These are phyloP conservation scores for Beauveria rudraprayagi DNA, from an alignment of 2,329 filamentous ascomycete genomes.

Conservation along the genomic window DNA sequence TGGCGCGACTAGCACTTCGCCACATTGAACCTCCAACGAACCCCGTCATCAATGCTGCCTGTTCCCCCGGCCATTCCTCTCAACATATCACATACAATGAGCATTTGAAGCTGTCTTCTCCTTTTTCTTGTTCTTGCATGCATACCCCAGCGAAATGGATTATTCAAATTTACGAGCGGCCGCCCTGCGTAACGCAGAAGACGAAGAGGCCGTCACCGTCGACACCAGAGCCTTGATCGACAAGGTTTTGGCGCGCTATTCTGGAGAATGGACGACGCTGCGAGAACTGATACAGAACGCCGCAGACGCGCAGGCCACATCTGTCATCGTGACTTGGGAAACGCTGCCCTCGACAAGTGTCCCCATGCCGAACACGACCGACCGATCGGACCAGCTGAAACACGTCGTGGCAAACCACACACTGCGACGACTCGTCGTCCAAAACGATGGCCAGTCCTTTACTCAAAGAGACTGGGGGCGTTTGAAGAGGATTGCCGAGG, in stretches of 20 bases:
- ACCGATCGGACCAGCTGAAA: conserved; percentile 65
- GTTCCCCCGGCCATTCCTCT: neutral
- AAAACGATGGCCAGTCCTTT: conserved; percentile 87
- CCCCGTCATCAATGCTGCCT: conserved; percentile 1
- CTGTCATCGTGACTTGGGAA: conserved; percentile 86
- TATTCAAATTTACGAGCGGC: conserved; percentile 74
- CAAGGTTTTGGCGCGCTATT: conserved; percentile 93
- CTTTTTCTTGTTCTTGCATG: neutral
- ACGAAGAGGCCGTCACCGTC: conserved; percentile 95
- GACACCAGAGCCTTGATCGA: conserved; percentile 95
- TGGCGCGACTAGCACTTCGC: neutral
- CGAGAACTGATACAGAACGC: conserved; percentile 97
- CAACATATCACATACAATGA: neutral
- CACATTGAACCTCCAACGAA: neutral
- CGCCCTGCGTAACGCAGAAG: conserved; percentile 75
- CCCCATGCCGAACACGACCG: conserved; percentile 57
- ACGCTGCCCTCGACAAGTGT: conserved; percentile 75
- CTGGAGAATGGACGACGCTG: conserved; percentile 84
- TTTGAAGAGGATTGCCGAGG: conserved; percentile 95
- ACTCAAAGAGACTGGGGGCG: conserved; percentile 86
- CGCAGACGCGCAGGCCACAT: conserved; percentile 89
- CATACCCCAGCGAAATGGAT: conserved; percentile 44
- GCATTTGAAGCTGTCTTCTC: neutral
- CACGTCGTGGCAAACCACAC: conserved; percentile 82
- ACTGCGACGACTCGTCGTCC: conserved; percentile 76